Base-by-base conservation (phyloP, 1,284 basidiomycete genomes). In the Ganoderma sinense region DNA sequence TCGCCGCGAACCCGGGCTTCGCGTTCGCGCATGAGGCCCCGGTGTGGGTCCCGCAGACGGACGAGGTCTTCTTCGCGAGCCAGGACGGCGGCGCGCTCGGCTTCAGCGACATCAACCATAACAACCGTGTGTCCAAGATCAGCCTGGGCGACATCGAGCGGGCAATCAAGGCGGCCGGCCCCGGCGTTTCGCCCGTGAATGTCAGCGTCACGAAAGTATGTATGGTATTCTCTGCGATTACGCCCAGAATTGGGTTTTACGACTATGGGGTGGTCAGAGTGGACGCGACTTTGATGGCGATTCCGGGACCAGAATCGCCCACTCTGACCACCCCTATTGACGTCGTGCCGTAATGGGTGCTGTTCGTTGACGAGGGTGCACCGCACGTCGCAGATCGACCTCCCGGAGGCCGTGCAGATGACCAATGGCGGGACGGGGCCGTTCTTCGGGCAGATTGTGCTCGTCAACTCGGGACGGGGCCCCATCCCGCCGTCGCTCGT, bases 1-100 rank as follows among this genome's bases (percentile, higher is more conserved):
- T 94, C 29, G 87, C 89, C 0, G 85, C 84, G 1, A 87, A 89
- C 71, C 81, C 84, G 0, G 85, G 85, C 20, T 92, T 87, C 75
- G 88, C 90, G 0, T 88, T 93, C 72, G 92, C 92, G 29, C 93
- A 94, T 74, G 93, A 94, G 79, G 93, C 92, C 2, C 89, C 89
- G 0, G 84, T 93, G 1, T 93, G 89, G 80, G 80, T 86, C 13
- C 81, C 88, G 1, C 82, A 81, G 18, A 90, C 88, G 18, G 86
- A 93, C 72, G 86, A 89, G 69, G 81, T 94, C 7, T 84, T 82
- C 77, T 86, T 87, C 71, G 81, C 81, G 20, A 85, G 85, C 76
- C 85, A 85, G 71, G 84, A 83, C 40, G 85, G 85, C 43, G 84
- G 83, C 1, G 69, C 76, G 39, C 80, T 82, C 14, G 85, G 85